Conservation (phyloP, 352 stramenopile genomes). For the Globisporangium yorkense region DNA sequence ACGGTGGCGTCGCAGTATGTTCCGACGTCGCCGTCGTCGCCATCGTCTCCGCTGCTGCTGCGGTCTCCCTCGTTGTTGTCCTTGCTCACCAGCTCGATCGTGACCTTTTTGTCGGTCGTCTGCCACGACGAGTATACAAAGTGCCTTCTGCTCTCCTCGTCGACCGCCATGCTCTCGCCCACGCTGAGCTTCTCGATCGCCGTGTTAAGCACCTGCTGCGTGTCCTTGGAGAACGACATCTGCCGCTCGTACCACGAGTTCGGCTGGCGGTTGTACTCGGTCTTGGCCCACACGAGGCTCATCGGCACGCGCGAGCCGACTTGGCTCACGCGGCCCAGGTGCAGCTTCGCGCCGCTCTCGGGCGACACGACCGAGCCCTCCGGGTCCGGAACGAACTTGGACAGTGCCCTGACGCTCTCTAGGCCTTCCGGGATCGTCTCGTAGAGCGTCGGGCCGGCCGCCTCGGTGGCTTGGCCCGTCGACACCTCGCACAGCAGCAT, state of each 20-base stretch:
- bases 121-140: constrained; percentile 28
- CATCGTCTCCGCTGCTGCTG: constrained; percentile 5
- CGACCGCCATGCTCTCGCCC: constrained; percentile 29
- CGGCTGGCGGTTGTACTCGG: constrained; percentile 18
- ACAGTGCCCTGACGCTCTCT: constrained; percentile 59
- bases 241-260: constrained; percentile 33
- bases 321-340: constrained; percentile 41
- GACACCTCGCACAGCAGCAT: constrained; percentile 72
- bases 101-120: constrained; percentile 20
- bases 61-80: background rate
- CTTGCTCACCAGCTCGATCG: constrained; percentile 45
- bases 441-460: constrained; percentile 24
- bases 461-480: constrained; percentile 34
- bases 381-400: constrained; percentile 42
- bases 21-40: constrained; percentile 4
- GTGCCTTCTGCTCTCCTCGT: constrained; percentile 27
- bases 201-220: constrained; percentile 30
- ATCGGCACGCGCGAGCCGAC: constrained; percentile 38
- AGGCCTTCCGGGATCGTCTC: constrained; percentile 37
- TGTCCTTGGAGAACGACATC: constrained; percentile 25
- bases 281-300: constrained; percentile 49
- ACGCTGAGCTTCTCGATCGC: constrained; percentile 38
- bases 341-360: constrained; percentile 37
- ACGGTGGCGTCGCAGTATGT: constrained; percentile 20
- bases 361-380: constrained; percentile 44